Evolutionary conservation across 768 basidiomycete genomes (phyloP).

Genomic region (Termitomyces sp.): DNA sequence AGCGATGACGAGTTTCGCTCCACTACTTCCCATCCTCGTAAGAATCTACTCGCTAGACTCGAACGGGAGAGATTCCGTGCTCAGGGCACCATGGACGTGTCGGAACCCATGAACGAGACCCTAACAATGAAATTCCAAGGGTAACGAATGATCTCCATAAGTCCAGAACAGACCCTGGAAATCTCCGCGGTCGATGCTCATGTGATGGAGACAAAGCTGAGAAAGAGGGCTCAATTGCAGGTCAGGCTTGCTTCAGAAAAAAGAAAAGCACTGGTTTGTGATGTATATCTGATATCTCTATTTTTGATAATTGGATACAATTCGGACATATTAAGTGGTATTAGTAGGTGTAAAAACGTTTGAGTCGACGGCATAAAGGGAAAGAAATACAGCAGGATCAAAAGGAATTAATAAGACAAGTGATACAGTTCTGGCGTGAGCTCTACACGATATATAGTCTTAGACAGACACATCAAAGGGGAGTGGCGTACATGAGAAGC

Average conservation of each 20-base stretch:
- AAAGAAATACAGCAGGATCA: conserved; percentile 2
- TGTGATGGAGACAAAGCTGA: conserved; percentile 40
- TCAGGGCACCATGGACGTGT: not conserved
- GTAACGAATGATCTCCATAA: not conserved
- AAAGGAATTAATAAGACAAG: not conserved
- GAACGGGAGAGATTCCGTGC: conserved; percentile 37
- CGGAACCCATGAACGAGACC: conserved; percentile 15
- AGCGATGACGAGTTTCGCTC: conserved; percentile 7
- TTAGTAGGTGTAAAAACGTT: conserved; percentile 1
- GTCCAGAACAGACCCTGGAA: not conserved
- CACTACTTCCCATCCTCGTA: conserved; percentile 22
- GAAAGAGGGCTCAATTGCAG: conserved; percentile 44
- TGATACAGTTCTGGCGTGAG: not conserved
- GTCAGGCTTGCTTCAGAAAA: conserved; percentile 45
- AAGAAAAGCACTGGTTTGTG: conserved; percentile 12
- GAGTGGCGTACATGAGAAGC: conserved; percentile 3
- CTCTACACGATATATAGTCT: conserved; percentile 6
- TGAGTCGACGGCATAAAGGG: not conserved
- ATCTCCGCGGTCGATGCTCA: conserved; percentile 14
- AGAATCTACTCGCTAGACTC: conserved; percentile 38
- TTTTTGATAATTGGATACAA: not conserved
- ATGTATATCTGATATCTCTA: not conserved
- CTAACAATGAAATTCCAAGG: conserved; percentile 6
- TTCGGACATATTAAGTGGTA: not conserved
- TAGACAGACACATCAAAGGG: not conserved